These are phyloP conservation scores for Penicillium canescens DNA, from an alignment of 495 filamentous ascomycete species.

Conservation along the genomic window DNA sequence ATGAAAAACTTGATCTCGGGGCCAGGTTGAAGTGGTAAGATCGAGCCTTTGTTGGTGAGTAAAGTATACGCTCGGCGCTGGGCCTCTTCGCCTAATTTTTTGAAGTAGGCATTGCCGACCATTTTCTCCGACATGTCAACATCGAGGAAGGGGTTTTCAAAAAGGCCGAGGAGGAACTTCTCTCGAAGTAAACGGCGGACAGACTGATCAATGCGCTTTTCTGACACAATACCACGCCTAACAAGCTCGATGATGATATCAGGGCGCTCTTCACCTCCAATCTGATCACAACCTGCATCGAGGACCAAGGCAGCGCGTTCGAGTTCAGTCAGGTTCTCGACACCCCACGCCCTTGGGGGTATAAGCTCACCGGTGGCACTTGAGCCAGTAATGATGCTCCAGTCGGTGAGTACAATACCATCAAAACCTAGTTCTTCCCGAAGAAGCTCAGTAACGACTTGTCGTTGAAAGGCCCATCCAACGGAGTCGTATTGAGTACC, in stretches of 20 bases:
- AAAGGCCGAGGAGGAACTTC: slow-evolving; percentile 16
- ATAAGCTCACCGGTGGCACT: not conserved
- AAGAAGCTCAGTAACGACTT: slow-evolving; percentile 34
- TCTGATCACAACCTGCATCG: slow-evolving; percentile 37
- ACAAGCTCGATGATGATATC: slow-evolving; percentile 28
- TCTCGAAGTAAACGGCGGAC: slow-evolving; percentile 9
- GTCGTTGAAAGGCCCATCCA: slow-evolving; percentile 21
- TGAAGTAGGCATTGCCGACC: slow-evolving; percentile 34
- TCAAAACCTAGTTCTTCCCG: slow-evolving; percentile 36
- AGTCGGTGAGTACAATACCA: slow-evolving; percentile 36
- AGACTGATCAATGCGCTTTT: slow-evolving; percentile 13
- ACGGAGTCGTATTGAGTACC: slow-evolving; percentile 24
- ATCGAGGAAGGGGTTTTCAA: slow-evolving; percentile 28
- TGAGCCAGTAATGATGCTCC: slow-evolving; percentile 31
- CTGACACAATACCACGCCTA: not conserved
- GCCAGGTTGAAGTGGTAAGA: no score
- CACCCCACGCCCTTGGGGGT: no score
- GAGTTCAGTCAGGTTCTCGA: slow-evolving; percentile 4
- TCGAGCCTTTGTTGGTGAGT: slow-evolving; percentile 29
- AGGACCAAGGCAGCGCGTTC: no score
- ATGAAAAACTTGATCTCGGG: no score
- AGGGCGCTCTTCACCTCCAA: slow-evolving; percentile 35
- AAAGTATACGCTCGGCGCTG: slow-evolving; percentile 40
- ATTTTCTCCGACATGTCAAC: slow-evolving; percentile 24
- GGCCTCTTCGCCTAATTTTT: slow-evolving; percentile 25